phyloP scores from a whole-genome alignment of 2,329 filamentous ascomycete species.

The Pseudocercospora eumusae region DNA sequence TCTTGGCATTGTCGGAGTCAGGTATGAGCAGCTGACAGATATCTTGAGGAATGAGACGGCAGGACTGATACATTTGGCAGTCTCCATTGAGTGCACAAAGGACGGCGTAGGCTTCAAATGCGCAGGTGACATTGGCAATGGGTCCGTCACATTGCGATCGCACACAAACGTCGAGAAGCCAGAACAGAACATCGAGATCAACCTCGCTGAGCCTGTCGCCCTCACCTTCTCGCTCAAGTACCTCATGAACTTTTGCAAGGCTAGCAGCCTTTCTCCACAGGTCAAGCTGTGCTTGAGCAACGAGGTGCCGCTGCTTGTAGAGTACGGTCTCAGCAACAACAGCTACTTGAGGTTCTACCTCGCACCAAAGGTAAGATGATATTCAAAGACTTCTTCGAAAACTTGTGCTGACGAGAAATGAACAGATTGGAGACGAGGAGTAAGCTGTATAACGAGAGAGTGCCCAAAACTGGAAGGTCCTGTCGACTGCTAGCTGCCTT shows the following conservation, averaged over 20 bases:
- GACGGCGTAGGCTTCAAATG: slow-evolving; percentile 95
- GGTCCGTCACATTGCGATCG: slow-evolving; percentile 85
- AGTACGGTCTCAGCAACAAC: slow-evolving; percentile 78
- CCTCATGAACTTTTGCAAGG: slow-evolving; percentile 99
- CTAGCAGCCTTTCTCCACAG: slow-evolving; percentile 73
- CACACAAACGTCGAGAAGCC: slow-evolving; percentile 89
- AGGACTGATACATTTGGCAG: slow-evolving; percentile 52
- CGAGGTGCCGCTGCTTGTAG: slow-evolving; percentile 93
- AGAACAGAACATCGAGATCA: slow-evolving; percentile 80
- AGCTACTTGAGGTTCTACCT: slow-evolving; percentile 97
- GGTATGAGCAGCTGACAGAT: slow-evolving; percentile 59
- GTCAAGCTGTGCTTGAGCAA: slow-evolving; percentile 94
- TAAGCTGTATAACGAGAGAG: slow-evolving; percentile 38
- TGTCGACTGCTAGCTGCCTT: not conserved
- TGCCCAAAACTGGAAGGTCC: not conserved
- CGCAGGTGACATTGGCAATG: slow-evolving; percentile 93
- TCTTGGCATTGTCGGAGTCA: slow-evolving; percentile 90
- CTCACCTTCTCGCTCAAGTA: slow-evolving; percentile 99
- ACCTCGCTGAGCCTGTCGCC: slow-evolving; percentile 86
- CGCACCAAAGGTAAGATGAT: slow-evolving; percentile 76
- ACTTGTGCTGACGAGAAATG: not conserved
- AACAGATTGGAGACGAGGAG: slow-evolving; percentile 70
- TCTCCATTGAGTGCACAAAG: slow-evolving; percentile 93
- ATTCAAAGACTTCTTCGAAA: not conserved
- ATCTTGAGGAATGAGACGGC: not conserved